A percentile compares a stretch with the other conserved stretches of the same genome.
These are phyloP conservation scores for Adiantum capillusveneris DNA, from an alignment of 75 land plant species.

Conservation along the genomic window DNA sequence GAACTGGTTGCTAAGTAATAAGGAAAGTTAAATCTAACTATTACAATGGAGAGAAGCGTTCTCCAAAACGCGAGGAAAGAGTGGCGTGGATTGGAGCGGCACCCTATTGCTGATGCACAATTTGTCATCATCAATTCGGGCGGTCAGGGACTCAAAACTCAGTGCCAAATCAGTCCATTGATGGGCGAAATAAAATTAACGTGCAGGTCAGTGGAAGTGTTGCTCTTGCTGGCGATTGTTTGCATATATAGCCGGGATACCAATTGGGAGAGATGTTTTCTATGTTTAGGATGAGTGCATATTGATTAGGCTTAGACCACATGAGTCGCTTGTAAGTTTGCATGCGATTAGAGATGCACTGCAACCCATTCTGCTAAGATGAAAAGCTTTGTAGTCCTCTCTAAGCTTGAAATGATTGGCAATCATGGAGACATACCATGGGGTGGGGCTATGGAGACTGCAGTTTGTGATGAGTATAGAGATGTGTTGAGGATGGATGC, in stretches of 20 bases:
- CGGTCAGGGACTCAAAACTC: too few species aligned
- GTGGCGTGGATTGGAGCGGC: too few species aligned
- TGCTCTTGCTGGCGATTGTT: too few species aligned
- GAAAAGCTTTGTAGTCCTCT: slow-evolving; percentile 11
- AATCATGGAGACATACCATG: slow-evolving; percentile 30
- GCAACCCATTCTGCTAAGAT: slow-evolving; percentile 58
- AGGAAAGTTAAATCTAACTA: too few species aligned
- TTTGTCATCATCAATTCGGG: too few species aligned
- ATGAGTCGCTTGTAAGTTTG: slow-evolving; percentile 17
- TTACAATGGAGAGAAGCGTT: too few species aligned
- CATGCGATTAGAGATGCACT: slow-evolving; percentile 31
- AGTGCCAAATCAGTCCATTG: too few species aligned
- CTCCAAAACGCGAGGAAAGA: too few species aligned
- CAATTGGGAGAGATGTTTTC: slow-evolving; percentile 45
- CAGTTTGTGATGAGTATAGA: slow-evolving; percentile 27
- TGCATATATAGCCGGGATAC: slow-evolving; percentile 52
- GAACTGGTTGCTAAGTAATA: too few species aligned
- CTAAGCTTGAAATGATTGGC: slow-evolving; percentile 25
- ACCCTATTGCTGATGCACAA: too few species aligned
- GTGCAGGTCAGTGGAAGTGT: too few species aligned
- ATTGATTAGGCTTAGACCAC: slow-evolving; percentile 4
- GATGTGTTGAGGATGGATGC: slow-evolving; percentile 18
- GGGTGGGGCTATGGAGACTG: slow-evolving; percentile 32
- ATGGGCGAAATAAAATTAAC: too few species aligned
- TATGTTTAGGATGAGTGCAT: slow-evolving; percentile 41